Base-by-base conservation (phyloP, 176 grass and related monocot genomes). In the Elaeis guineensis region DNA sequence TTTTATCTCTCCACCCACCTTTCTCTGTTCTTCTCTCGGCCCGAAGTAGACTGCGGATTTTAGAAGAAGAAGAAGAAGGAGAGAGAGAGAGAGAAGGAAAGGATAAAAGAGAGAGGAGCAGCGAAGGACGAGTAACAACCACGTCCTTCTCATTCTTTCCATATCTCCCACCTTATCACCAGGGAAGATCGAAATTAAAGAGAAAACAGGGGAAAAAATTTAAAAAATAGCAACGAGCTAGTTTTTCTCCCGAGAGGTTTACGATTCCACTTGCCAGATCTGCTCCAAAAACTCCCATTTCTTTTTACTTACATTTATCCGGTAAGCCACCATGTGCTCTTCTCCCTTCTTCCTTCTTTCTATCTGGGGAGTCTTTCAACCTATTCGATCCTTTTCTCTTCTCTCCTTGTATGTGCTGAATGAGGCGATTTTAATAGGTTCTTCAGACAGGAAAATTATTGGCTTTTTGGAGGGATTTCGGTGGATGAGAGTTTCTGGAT, bases 61-160 rank as follows among this genome's bases (percentile, higher is more conserved):
- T 49, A 50, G 15, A 51, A 44, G 39, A 24, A 66, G 26, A 49
- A 50, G n/a, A 6, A 30, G 3, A 48, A 55, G 57, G 32, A 67
- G n/a, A n/a, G n/a, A n/a, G n/a, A n/a, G n/a, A n/a, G 61, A 65
- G 49, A 73, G 44, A 21, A 44, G 17, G 1, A 44, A 16, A 28
- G 28, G 6, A 74, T 50, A 35, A 52, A 64, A 20, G 39, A 55
- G 66, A 35, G 62, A 22, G 58, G 62, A 75, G 62, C 72, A 75
- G 63, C 73, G 35, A 14, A 44, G 35, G 9, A 44, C 35, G 35
- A 44, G 35, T 44, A 76, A 76, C 60, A 67, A 76, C 63, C 68
- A 76, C 57, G 9, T 62, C 51, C n/a, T 50, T 48, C 30, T 54
- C 44, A 26, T 57, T 66, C 52, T 20, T 17, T 25, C 44, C 29